Base-by-base conservation (phyloP, 176 grass and related monocot species). In the Ananas comosus region DNA sequence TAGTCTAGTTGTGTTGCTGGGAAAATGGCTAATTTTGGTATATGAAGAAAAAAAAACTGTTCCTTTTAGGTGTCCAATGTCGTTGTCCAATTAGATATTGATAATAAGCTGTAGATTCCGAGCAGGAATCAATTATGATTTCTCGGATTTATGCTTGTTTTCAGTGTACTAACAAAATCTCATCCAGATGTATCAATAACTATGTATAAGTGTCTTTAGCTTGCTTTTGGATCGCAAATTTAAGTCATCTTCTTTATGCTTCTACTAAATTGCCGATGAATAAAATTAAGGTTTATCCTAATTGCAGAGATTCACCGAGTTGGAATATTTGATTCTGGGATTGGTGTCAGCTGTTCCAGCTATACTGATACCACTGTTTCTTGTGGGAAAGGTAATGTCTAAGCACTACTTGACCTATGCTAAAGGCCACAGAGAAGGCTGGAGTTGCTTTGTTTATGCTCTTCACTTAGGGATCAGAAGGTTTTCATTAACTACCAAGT, bases 251-350 rank as follows among this genome's bases (percentile, higher is more conserved):
- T 8, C 7, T 13, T 47, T 50, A 64, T 27, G 13, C 6, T 25
- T 21, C 11, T 73, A 56, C 29, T 13, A 52, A 19, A 19, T 19
- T 66, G 23, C 17, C 18, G 63, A 51, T 28, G 29, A 13, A 53
- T 66, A 6, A 8, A 9, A 17, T 49, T 21, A 61, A 61, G 14
- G 7, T 61, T 82, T 61, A 53, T 74, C 19, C 5, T 67, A 64
- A 49, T 66, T 77, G 74, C 68, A 97, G 93, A 92, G 72, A 65
- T 97, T 97, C 68, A 87, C 81, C 51, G 89, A 97, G 82, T 66
- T 97, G 84, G 86, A 92, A 77, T 97, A 97, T 81, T 69, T 97
- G 18, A 67, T 92, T 77, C 47, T 97, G 63, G 88, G 84, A 52
- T 75, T 97, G 72, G 82, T 97, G 48, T 97, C 93, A 23, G 85